Percentiles rank a stretch among this genome's conserved stretches.
Conservation (phyloP, 176 grass and related monocot genomes). For the Phoenix dactylifera region DNA sequence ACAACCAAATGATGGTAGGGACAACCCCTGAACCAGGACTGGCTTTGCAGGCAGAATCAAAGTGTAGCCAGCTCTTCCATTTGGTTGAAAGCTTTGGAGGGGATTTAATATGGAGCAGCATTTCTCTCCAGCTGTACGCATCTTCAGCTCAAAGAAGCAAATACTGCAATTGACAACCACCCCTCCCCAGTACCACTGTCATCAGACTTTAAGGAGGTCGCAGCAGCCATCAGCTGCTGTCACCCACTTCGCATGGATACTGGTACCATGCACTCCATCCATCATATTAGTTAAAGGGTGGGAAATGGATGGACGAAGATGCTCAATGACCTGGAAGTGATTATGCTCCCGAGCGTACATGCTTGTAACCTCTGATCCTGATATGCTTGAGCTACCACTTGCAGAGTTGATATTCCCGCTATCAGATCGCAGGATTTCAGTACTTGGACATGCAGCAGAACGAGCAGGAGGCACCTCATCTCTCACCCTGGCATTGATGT, state of each 20-base stretch:
- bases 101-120: not conserved
- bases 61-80: not conserved
- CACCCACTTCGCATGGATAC: conserved; percentile 19
- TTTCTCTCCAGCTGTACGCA: too few relatives aligned
- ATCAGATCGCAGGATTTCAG: conserved; percentile 25
- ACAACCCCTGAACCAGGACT: conserved; percentile 1
- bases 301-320: conserved; percentile 19
- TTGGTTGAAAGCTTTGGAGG: conserved; percentile 4
- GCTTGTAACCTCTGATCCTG: conserved; percentile 23
- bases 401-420: conserved; percentile 17
- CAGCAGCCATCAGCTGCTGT: conserved; percentile 13
- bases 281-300: conserved; percentile 18
- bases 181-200: not conserved
- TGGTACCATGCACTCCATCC: conserved; percentile 3
- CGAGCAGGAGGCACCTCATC: not conserved
- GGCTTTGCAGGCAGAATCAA: not conserved
- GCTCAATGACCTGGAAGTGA: conserved; percentile 17
- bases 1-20: not conserved
- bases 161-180: not conserved
- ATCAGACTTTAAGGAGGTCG: conserved; percentile 39
- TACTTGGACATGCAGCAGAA: conserved; percentile 12
- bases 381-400: not conserved
- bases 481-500: not conserved
- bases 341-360: conserved; percentile 4
- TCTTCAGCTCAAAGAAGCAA: too few relatives aligned